Evolutionary conservation across 495 filamentous ascomycete species (phyloP), one percentile per base, ranked within the genome.

Genomic region (Penicillium taxi): DNA sequence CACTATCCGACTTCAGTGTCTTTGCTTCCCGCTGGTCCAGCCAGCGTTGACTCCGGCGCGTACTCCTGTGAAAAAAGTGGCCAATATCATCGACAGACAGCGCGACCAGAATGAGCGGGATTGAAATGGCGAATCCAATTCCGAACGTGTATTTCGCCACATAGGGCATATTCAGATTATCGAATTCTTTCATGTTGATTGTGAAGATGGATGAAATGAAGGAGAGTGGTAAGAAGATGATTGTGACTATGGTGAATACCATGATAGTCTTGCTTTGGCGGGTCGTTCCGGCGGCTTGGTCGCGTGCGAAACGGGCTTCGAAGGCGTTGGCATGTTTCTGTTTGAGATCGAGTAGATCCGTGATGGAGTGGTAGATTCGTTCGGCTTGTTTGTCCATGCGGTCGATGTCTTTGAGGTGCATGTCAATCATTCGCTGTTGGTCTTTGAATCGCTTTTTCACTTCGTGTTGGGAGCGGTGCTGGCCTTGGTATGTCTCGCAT

Each of bases 181-280:
- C 37, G 25, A 75, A 84, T 34, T 81, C 73, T 9, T 50, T 41
- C 32, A 84, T 56, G 31, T 79, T 76, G 50, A 84, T 80, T 0
- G 78, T 72, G 55, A 82, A 82, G 30, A 84, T 72, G 1, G 74
- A 72, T 0, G 76, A 69, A 41, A 84, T 81, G 51, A 85, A 85
- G 4, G 69, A 74, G 35, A 83, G 52, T 0, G 80, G 79, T 3
- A 85, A 58, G 62, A 83, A 83, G 20, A 83, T 53, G 30, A 81
- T 81, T 0, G 78, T 82, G 5, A 82, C 80, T 41, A 83, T 76
- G 5, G 81, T 86, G 44, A 85, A 85, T 6, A 85, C 72, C 70
- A 86, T 78, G 40, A 84, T 77, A 4, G 78, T 82, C 44, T 82
- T 77, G n/a, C 72, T 70, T 48, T 86, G 81, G n/a, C 70, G 59